Base-by-base conservation (phyloP, 2,329 filamentous ascomycete species). In the Fusarium sp. region DNA sequence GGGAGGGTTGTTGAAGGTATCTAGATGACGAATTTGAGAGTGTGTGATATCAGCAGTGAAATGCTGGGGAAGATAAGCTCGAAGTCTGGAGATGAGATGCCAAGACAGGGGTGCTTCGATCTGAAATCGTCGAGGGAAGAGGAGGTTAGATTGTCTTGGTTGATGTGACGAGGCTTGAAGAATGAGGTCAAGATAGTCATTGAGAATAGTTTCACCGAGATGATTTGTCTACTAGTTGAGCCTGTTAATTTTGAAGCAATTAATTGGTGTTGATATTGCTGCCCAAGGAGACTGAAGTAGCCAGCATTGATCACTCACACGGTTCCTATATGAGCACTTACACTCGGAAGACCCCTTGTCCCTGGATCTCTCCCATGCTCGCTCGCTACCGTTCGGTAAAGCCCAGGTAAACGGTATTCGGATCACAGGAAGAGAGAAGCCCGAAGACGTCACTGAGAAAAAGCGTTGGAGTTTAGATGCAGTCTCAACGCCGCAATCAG, bases 371-470 rank as follows among this genome's bases (percentile, higher is more conserved):
- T 24, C 28, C 61, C 55, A 21, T 47, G 40, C 24, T 65, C 43
- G 52, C 38, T 60, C 38, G 28, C 44, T 70, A 52, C 45, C 62
- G 66, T 62, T 69, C 62, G 66, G 66, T 26, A 67, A 51, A 59
- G 36, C 38, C 43, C 53, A 53, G 38, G 49, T 45, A 31, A 51
- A 33, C 46, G 39, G 24, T 24, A 22, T 45, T 50, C 62, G 62
- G 66, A 36, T 54, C 40, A 62, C 59, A 68, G 64, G 65, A 65
- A 64, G 28, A 26, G 28, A 19, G 21, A 44, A 33, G 21, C 10
- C 28, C 10, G 50, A 61, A 67, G 52, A 67, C 62, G 62, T 68
- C 67, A 69, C 47, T 4, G 19, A 44, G 39, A 22, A 14, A 52
- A 47, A 65, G 10, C 43, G 66, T 70, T 70, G 58, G 66, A 66